Conservation (phyloP, 352 stramenopile genomes). For the Phytophthora meadii region DNA sequence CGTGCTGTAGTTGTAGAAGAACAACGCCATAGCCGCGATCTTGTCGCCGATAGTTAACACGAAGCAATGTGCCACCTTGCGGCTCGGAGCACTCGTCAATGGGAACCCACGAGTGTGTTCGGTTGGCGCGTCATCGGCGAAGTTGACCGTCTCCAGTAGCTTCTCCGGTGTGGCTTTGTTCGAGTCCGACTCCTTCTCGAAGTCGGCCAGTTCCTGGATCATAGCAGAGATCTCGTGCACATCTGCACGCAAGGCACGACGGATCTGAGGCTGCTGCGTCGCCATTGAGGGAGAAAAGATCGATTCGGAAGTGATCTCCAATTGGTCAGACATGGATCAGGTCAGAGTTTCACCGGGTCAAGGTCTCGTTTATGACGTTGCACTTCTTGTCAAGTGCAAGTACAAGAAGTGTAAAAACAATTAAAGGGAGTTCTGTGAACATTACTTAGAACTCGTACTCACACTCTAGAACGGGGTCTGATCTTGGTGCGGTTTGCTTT, state of each 20-base stretch:
- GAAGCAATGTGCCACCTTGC: constrained; percentile 40
- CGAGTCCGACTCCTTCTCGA: constrained; percentile 33
- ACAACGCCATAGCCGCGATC: constrained; percentile 33
- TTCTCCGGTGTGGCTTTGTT: constrained; percentile 35
- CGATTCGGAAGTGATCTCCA: constrained; percentile 12
- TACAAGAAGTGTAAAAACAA: too few species aligned
- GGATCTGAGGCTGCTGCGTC: constrained; percentile 27
- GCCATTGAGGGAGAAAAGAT: constrained; percentile 8
- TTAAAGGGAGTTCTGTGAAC: not conserved
- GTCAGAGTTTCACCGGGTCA: not conserved
- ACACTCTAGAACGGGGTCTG: constrained; percentile 62
- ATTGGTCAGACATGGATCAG: not conserved
- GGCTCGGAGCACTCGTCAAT: constrained; percentile 20
- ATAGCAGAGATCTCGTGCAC: constrained; percentile 34
- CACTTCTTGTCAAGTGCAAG: too few species aligned
- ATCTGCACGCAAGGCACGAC: constrained; percentile 23
- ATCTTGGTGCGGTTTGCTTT: constrained; percentile 44
- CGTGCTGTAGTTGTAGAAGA: constrained; percentile 44
- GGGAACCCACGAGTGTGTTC: constrained; percentile 26
- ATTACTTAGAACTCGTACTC: constrained; percentile 55
- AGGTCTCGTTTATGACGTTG: too few species aligned
- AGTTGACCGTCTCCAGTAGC: constrained; percentile 40
- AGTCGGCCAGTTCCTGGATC: constrained; percentile 37
- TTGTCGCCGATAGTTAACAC: constrained; percentile 30
- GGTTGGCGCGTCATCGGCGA: constrained; percentile 16